A percentile compares a stretch with the other conserved stretches of the same genome.
These are phyloP conservation scores for Fusarium sp. DNA, from an alignment of 2,329 filamentous ascomycete genomes.

Conservation along the genomic window DNA sequence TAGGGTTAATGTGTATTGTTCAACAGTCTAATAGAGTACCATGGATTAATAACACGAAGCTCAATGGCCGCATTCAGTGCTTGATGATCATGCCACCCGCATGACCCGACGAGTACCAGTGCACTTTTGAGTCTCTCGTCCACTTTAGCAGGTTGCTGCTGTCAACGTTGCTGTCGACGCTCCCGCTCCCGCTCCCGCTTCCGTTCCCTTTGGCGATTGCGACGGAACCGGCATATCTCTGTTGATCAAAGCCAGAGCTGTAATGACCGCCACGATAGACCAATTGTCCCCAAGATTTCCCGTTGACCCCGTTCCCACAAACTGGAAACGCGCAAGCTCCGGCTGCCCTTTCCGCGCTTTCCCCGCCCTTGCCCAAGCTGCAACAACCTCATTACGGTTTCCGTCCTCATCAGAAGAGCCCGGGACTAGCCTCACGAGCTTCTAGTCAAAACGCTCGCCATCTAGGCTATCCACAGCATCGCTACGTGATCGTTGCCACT, in stretches of 20 bases:
- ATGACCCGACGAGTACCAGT: background rate
- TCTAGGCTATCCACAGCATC: conserved; percentile 31
- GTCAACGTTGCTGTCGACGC: background rate
- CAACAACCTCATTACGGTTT: conserved; percentile 43
- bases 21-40: conserved; percentile 11
- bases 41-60: background rate
- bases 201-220: background rate
- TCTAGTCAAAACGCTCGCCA: conserved; percentile 39
- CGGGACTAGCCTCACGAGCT: conserved; percentile 39
- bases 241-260: conserved; percentile 36
- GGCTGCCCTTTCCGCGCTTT: conserved; percentile 26
- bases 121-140: background rate
- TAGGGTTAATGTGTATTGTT: background rate
- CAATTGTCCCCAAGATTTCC: conserved; percentile 46
- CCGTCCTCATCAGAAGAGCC: conserved; percentile 32
- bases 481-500: conserved; percentile 43
- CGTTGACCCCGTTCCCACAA: conserved; percentile 42
- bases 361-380: conserved; percentile 36
- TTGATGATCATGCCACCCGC: background rate
- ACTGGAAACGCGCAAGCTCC: conserved; percentile 42
- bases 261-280: conserved; percentile 46
- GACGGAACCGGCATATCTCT: conserved; percentile 6
- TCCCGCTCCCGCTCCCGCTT: background rate
- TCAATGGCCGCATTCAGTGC: background rate
- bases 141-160: too few relatives aligned